phyloP scores from a whole-genome alignment of 148 eudicot species.

The Gaultheria prostrata region DNA sequence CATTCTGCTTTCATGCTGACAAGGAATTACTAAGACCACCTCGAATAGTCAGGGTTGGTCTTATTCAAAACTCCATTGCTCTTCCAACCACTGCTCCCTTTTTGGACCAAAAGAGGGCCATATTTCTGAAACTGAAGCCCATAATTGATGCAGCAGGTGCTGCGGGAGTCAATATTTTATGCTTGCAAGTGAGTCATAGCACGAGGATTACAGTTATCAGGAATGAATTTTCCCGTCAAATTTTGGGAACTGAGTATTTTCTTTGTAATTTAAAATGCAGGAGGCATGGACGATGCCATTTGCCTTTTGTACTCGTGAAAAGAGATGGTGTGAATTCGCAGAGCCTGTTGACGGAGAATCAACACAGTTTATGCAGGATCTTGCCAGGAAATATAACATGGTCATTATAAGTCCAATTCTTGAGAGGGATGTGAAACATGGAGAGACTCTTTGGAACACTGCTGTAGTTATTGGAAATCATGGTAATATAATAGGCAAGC shows the following conservation, averaged over 20 bases:
- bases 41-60: conserved; percentile 76
- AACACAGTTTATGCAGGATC: conserved; percentile 67
- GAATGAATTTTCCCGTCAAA: no score
- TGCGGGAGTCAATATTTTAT: conserved; percentile 85
- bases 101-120: conserved; percentile 62
- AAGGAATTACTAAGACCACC: conserved; percentile 79
- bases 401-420: conserved; percentile 87
- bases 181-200: conserved; percentile 64
- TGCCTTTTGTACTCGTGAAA: conserved; percentile 97
- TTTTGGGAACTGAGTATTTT: not conserved
- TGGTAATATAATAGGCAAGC: conserved; percentile 91
- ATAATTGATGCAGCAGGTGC: conserved; percentile 91
- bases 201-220: not conserved
- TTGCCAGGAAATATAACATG: conserved; percentile 88
- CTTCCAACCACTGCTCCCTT: conserved; percentile 78
- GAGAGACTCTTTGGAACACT: conserved; percentile 95
- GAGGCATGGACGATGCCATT: conserved; percentile 99
- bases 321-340: conserved; percentile 94
- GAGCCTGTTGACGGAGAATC: conserved; percentile 94
- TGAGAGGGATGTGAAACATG: conserved; percentile 85
- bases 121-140: conserved; percentile 75
- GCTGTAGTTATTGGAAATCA: conserved; percentile 88
- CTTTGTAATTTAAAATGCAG: conserved; percentile 30
- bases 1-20: conserved; percentile 72
- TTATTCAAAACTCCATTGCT: conserved; percentile 78